Percentiles rank a stretch among this genome's conserved stretches.
Evolutionary conservation across 768 basidiomycete species (phyloP).

Genomic region (Trametes villosa): DNA sequence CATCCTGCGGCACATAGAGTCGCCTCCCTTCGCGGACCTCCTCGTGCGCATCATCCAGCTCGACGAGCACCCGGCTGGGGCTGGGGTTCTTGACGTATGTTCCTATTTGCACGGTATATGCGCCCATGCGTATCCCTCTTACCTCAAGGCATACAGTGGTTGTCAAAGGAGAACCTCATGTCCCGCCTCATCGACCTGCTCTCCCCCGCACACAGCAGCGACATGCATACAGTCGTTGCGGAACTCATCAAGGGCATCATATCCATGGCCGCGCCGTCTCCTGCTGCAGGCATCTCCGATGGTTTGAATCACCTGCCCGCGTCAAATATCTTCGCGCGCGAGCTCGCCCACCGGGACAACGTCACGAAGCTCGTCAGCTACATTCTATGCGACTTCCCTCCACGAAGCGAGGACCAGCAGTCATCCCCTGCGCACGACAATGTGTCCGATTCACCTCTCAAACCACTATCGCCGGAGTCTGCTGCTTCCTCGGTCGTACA

Average conservation of each 20-base stretch:
- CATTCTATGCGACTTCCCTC: conserved; percentile 70
- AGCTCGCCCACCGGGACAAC: conserved; percentile 76
- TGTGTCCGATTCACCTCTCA: neutral
- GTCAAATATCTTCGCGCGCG: conserved; percentile 87
- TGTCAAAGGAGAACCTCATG: conserved; percentile 84
- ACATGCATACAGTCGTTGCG: conserved; percentile 83
- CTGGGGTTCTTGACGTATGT: conserved; percentile 87
- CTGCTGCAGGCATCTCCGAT: conserved; percentile 72
- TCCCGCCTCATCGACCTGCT: conserved; percentile 79
- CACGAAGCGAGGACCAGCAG: conserved; percentile 1
- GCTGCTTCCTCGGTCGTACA: conserved; percentile 81
- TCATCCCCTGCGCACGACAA: conserved; percentile 23
- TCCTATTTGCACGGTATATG: conserved; percentile 34
- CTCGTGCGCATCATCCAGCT: conserved; percentile 88
- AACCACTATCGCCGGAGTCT: conserved; percentile 42
- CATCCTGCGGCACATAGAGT: conserved; percentile 83
- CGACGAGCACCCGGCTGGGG: conserved; percentile 81
- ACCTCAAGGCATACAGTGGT: conserved; percentile 64
- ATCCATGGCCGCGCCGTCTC: conserved; percentile 89
- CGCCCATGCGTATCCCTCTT: conserved; percentile 37
- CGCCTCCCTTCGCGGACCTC: conserved; percentile 89
- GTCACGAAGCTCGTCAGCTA: conserved; percentile 74
- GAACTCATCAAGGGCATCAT: conserved; percentile 96
- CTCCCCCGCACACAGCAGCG: conserved; percentile 72
- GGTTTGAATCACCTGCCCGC: conserved; percentile 71